Base-by-base conservation (phyloP, 441 rosid species). In the Erodium moschatum region DNA sequence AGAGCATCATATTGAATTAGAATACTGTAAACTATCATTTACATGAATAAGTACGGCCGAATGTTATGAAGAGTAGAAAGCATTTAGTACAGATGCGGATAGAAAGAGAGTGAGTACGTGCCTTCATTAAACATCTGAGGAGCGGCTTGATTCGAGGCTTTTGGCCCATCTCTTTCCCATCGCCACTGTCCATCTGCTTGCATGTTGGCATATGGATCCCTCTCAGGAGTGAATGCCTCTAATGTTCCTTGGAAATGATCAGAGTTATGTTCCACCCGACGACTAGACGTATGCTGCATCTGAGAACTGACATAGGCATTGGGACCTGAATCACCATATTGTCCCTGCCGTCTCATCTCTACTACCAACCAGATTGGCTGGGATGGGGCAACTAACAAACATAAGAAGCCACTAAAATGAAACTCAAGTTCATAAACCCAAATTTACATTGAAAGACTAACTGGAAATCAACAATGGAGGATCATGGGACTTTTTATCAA, bases 161-260 rank as follows among this genome's bases (percentile, higher is more conserved):
- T 86, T 0, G 88, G 78, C 29, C 87, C 89, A 70, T 87, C 95
- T 74, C 91, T 78, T 73, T 87, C 97, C 92, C 95, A 87, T 73
- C 88, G 80, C 88, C 87, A 85, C 61, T 84, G 92, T 33, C 81
- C 83, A 13, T 87, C 96, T 20, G 70, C 69, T 81, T 83, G 83
- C 21, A 89, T 73, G 64, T 81, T 71, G 38, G 71, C 69, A 74
- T 60, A 80, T 0, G 85, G 82, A 56, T 89, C 96, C 77, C 96
- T 89, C 75, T 89, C 93, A 1, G 96, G 96, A 70, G 97, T 91
- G 73, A 91, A 91, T 15, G 94, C 94, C 84, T 91, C 97, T 58
- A 91, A 77, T 66, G 86, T 88, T 73, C 88, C 96, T 80, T 87
- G 93, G 67, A 85, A 91, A 62, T 80, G 81, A 65, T 74, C 77